These are phyloP conservation scores for Camillea tinctor DNA, from an alignment of 2,329 filamentous ascomycete species.

Conservation along the genomic window DNA sequence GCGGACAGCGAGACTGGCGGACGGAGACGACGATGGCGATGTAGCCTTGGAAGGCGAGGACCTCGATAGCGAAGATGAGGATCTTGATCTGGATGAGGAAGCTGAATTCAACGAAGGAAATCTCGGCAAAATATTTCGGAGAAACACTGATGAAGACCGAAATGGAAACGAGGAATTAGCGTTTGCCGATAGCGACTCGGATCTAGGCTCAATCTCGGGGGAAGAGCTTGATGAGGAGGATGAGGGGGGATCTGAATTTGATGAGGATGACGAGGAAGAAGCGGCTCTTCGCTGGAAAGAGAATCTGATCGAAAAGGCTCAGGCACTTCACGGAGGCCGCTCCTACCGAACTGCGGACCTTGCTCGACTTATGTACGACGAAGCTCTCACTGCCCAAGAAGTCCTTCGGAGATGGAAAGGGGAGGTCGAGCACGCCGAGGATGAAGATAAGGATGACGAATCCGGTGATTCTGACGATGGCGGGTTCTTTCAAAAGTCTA, in stretches of 20 bases:
- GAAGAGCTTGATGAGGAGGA: slow-evolving; percentile 35
- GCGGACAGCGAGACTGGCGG: slow-evolving; percentile 56
- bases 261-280: slow-evolving; percentile 52
- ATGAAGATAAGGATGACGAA: slow-evolving; percentile 60
- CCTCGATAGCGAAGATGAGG: slow-evolving; percentile 49
- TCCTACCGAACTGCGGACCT: slow-evolving; percentile 80
- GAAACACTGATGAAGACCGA: slow-evolving; percentile 43
- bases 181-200: slow-evolving; percentile 96
- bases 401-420: slow-evolving; percentile 81
- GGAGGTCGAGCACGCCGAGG: slow-evolving; percentile 52
- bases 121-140: slow-evolving; percentile 60
- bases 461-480: slow-evolving; percentile 59
- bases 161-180: slow-evolving; percentile 66
- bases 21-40: slow-evolving; percentile 54
- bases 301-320: slow-evolving; percentile 75
- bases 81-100: slow-evolving; percentile 52
- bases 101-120: slow-evolving; percentile 59
- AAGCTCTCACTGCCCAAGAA: slow-evolving; percentile 70
- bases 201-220: slow-evolving; percentile 81
- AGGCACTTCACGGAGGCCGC: slow-evolving; percentile 66
- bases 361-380: slow-evolving; percentile 85
- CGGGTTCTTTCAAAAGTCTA: slow-evolving; percentile 64
- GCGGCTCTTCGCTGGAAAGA: slow-evolving; percentile 82
- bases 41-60: slow-evolving; percentile 22
- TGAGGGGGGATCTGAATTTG: slow-evolving; percentile 44